A percentile compares a stretch with the other conserved stretches of the same genome.
Evolutionary conservation across 2,329 filamentous ascomycete genomes (phyloP).

Genomic region (Trichoderma oligosporum): DNA sequence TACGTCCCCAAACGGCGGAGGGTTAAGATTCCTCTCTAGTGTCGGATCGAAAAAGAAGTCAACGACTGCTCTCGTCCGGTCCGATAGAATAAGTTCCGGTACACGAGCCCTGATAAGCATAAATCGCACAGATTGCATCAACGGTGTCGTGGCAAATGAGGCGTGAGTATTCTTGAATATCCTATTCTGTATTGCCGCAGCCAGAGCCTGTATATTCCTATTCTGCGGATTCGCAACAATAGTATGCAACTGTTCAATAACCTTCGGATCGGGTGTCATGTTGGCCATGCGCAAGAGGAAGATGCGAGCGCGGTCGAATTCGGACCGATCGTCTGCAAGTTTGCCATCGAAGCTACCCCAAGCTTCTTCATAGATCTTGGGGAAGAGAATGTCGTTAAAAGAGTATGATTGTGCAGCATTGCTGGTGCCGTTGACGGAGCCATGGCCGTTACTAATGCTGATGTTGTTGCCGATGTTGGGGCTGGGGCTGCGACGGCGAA

Average conservation of each 20-base stretch:
- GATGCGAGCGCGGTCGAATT: slow-evolving; percentile 32
- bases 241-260: slow-evolving; percentile 26
- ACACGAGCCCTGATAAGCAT: slow-evolving; percentile 33
- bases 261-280: slow-evolving; percentile 27
- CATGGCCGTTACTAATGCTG: too few species aligned
- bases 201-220: slow-evolving; percentile 28
- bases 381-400: slow-evolving; percentile 32
- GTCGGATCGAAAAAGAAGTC: slow-evolving; percentile 38
- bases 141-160: slow-evolving; percentile 29
- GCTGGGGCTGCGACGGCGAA: slow-evolving; percentile 19
- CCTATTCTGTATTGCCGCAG: slow-evolving; percentile 27
- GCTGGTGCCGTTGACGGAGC: too few species aligned
- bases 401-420: neutral
- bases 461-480: too few species aligned
- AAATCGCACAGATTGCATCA: slow-evolving; percentile 35
- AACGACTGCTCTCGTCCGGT: slow-evolving; percentile 27
- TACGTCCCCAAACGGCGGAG: slow-evolving; percentile 24
- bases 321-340: slow-evolving; percentile 25
- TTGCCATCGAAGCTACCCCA: slow-evolving; percentile 26
- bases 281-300: slow-evolving; percentile 32
- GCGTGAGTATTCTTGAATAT: slow-evolving; percentile 31
- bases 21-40: slow-evolving; percentile 28
- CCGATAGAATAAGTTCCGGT: slow-evolving; percentile 25
- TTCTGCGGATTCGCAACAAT: slow-evolving; percentile 29
- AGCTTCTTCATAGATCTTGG: slow-evolving; percentile 32